Base-by-base conservation (phyloP, 2,329 filamentous ascomycete species). In the Capronia epimyces region DNA sequence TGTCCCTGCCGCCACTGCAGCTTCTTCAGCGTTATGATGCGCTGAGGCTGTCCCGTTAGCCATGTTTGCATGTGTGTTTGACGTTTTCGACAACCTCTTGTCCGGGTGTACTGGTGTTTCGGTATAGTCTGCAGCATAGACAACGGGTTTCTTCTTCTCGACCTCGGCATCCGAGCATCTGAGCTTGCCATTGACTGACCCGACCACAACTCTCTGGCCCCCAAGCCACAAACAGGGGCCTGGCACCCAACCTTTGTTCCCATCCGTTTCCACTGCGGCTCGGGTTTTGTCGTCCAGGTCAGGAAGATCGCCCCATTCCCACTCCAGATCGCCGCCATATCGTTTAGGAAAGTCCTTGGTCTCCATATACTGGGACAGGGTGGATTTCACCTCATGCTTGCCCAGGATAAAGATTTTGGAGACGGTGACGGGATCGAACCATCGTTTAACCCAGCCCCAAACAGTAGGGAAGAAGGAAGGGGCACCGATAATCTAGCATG, bases 391-490 rank as follows among this genome's bases (percentile, higher is more conserved):
- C 68, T 95, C 88, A 49, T 79, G 66, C 7, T 81, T 74, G 42
- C 77, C 77, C 48, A 97, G 80, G 62, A 97, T 93, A 68, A 95
- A 95, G 67, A 97, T 96, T 74, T 97, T 97, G 63, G 88, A 93
- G 2, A 89, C 87, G 27, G 91, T 96, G 56, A 89, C 89, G 5
- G 90, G 90, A 71, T 90, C 86, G 64, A 93, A 93, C 88, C 88
- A 94, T 61, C 84, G 83, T 75, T 93, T 91, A 70, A 93, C 77
- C 87, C 87, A 94, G 58, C 85, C 83, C 88, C 88, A 60, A 50
- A 94, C 86, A 1, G 87, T 93, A 42, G 84, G 84, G 71, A 94
- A 94, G 76, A 91, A 94, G 45, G 79, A 73, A 6, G 91, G 91
- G 0, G 91, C 91, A 55, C 90, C 90, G 57, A 96, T 89, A 63